These are phyloP conservation scores for Serendipita indica DNA, from an alignment of 768 basidiomycete species.

Conservation along the genomic window DNA sequence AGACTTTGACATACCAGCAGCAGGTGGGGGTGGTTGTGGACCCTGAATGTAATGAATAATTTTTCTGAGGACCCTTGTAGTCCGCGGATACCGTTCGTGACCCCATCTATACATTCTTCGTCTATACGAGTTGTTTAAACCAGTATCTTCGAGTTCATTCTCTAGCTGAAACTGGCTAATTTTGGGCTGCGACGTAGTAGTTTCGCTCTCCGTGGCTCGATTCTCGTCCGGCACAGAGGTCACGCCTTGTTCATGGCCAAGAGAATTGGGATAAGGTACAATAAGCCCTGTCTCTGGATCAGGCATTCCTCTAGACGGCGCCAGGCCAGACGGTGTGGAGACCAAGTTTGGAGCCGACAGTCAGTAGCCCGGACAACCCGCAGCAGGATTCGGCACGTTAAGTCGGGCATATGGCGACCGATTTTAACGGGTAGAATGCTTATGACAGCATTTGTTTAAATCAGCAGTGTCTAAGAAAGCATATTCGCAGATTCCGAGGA, in stretches of 20 bases:
- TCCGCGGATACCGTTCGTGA: not conserved
- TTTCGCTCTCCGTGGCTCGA: not conserved
- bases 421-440: too few relatives aligned
- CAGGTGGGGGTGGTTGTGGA: not conserved
- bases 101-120: not conserved
- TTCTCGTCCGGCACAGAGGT: not conserved
- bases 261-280: not conserved
- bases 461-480: too few relatives aligned
- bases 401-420: too few relatives aligned
- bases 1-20: not conserved
- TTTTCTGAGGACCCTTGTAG: not conserved
- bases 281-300: not conserved
- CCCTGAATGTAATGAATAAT: not conserved
- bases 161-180: conserved; percentile 1
- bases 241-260: not conserved
- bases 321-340: too few relatives aligned
- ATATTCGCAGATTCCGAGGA: too few relatives aligned
- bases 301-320: too few relatives aligned
- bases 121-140: not conserved
- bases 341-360: too few relatives aligned
- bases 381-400: too few relatives aligned
- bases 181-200: not conserved
- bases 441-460: too few relatives aligned
- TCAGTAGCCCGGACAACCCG: too few relatives aligned
- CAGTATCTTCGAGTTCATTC: not conserved